phyloP scores from a whole-genome alignment of 2,329 filamentous ascomycete species.

The Berkeleyomyces basicola region DNA sequence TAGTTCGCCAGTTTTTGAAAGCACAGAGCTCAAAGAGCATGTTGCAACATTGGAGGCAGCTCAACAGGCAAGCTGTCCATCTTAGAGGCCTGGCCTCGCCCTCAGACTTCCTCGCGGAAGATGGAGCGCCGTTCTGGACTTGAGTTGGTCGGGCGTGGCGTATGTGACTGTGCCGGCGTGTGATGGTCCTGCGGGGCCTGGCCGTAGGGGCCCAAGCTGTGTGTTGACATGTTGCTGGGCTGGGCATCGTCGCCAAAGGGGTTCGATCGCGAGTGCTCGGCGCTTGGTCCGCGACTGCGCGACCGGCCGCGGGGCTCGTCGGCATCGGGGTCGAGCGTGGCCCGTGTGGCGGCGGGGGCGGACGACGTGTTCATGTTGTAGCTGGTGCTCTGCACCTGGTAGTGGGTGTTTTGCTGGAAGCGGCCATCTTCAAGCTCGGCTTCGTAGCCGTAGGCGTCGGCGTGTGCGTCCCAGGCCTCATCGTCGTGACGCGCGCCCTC shows the following conservation, averaged over 20 bases:
- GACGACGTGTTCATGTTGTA: slow-evolving; percentile 34
- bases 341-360: slow-evolving; percentile 21
- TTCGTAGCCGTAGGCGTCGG: slow-evolving; percentile 39
- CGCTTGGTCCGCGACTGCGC: slow-evolving; percentile 27
- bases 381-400: slow-evolving; percentile 23
- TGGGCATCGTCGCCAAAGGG: slow-evolving; percentile 58
- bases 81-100: not conserved
- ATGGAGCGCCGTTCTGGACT: slow-evolving; percentile 53
- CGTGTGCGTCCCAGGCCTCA: slow-evolving; percentile 68
- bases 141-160: slow-evolving; percentile 26
- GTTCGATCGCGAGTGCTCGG: slow-evolving; percentile 28
- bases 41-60: not conserved
- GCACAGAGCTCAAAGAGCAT: not conserved
- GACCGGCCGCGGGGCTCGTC: slow-evolving; percentile 23
- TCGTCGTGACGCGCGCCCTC: slow-evolving; percentile 45
- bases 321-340: slow-evolving; percentile 10
- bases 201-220: slow-evolving; percentile 52
- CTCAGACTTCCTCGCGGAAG: slow-evolving; percentile 51
- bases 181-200: slow-evolving; percentile 19
- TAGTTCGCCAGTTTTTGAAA: too few species aligned
- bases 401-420: slow-evolving; percentile 9
- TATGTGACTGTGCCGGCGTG: slow-evolving; percentile 18
- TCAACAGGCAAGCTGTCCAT: not conserved
- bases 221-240: slow-evolving; percentile 41
- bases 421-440: slow-evolving; percentile 8